phyloP scores from a whole-genome alignment of 805 yeast species.

The Kazachstania viticola region DNA sequence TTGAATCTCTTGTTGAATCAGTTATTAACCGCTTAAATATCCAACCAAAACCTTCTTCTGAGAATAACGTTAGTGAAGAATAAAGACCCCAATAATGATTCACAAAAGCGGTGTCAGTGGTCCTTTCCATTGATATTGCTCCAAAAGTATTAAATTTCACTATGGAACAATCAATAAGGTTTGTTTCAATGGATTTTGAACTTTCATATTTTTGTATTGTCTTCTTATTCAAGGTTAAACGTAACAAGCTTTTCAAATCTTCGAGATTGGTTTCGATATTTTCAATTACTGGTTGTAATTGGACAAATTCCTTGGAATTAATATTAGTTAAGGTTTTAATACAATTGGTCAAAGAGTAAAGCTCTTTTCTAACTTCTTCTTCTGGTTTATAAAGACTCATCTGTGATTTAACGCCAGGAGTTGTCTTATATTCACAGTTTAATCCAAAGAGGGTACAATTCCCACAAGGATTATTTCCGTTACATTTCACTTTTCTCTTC shows the following conservation, averaged over 20 bases:
- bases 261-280: slow-evolving; percentile 2
- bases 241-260: slow-evolving; percentile 4
- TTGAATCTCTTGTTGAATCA: slow-evolving; percentile 2
- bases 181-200: slow-evolving; percentile 6
- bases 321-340: slow-evolving; percentile 1
- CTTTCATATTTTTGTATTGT: slow-evolving; percentile 1
- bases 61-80: slow-evolving; percentile 4
- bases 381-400: slow-evolving; percentile 3
- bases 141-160: slow-evolving; percentile 2
- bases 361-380: slow-evolving; percentile 4
- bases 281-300: slow-evolving; percentile 1
- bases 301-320: neutral
- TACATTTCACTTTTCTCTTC: slow-evolving; percentile 45
- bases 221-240: slow-evolving; percentile 2
- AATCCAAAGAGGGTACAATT: slow-evolving; percentile 27
- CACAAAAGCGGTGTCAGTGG: neutral
- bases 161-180: slow-evolving; percentile 3
- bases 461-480: slow-evolving; percentile 40
- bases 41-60: slow-evolving; percentile 8
- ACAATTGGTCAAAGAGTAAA: slow-evolving; percentile 2
- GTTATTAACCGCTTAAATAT: slow-evolving; percentile 5
- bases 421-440: slow-evolving; percentile 3
- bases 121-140: neutral
- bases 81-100: slow-evolving; percentile 7
- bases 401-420: too few relatives aligned